These are phyloP conservation scores for Lentithecium fluviatile DNA, from an alignment of 495 filamentous ascomycete genomes.

Conservation along the genomic window DNA sequence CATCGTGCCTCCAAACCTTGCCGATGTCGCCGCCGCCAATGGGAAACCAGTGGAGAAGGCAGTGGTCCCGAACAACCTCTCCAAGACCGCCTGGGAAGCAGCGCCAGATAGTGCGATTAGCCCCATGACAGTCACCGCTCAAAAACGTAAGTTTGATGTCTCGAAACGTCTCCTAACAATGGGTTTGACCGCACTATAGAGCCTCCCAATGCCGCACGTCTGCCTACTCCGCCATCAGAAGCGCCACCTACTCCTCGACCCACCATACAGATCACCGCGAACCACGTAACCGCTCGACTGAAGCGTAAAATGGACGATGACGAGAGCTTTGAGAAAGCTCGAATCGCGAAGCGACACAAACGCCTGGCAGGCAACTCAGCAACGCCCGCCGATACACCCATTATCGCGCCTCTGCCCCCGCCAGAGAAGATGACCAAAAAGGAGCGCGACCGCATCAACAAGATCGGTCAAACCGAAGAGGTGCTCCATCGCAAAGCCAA, in stretches of 20 bases:
- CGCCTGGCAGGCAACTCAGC: conserved; percentile 44
- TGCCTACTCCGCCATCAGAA: conserved; percentile 34
- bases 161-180: not conserved
- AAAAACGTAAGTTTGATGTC: conserved; percentile 20
- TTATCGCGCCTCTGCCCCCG: conserved; percentile 30
- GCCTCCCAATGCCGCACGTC: conserved; percentile 14
- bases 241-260: conserved; percentile 34
- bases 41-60: conserved; percentile 42
- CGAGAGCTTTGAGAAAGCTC: conserved; percentile 51
- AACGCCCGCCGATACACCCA: conserved; percentile 39
- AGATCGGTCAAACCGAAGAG: conserved; percentile 47
- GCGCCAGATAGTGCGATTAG: conserved; percentile 35
- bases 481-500: conserved; percentile 40
- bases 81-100: conserved; percentile 43
- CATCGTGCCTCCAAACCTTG: conserved; percentile 65
- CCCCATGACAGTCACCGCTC: conserved; percentile 29
- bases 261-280: conserved; percentile 32
- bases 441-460: conserved; percentile 54
- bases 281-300: conserved; percentile 33
- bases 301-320: conserved; percentile 32
- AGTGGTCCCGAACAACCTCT: conserved; percentile 38
- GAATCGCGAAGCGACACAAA: conserved; percentile 46
- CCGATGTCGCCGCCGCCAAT: conserved; percentile 53
- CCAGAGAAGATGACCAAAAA: conserved; percentile 53
- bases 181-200: conserved; percentile 12